Percentiles rank a stretch among this genome's conserved stretches.
These are phyloP conservation scores for Mycena vitilis DNA, from an alignment of 768 basidiomycete species.

Conservation along the genomic window DNA sequence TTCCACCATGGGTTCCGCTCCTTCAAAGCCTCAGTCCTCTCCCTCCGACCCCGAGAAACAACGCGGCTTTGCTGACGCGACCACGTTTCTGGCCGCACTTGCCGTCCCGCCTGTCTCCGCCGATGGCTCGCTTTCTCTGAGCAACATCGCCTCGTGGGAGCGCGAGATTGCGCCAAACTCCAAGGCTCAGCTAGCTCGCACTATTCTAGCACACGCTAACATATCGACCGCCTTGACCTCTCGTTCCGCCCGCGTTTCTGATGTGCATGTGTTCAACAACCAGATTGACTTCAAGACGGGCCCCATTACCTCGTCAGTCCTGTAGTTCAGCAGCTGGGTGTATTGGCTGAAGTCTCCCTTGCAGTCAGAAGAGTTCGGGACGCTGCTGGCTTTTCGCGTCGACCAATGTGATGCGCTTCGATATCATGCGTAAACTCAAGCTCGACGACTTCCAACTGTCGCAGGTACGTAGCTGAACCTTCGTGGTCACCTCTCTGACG, in stretches of 20 bases:
- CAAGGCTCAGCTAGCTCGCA: slow-evolving; percentile 80
- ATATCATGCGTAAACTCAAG: slow-evolving; percentile 86
- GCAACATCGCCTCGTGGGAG: slow-evolving; percentile 79
- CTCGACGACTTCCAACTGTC: slow-evolving; percentile 92
- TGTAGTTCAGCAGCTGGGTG: neutral
- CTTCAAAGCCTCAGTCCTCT: slow-evolving; percentile 23
- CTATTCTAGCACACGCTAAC: slow-evolving; percentile 77
- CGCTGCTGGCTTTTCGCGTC: slow-evolving; percentile 97
- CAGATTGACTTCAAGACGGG: slow-evolving; percentile 68
- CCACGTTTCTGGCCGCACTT: slow-evolving; percentile 47
- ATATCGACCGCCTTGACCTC: slow-evolving; percentile 72
- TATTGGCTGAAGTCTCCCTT: neutral
- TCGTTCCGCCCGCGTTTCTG: slow-evolving; percentile 69
- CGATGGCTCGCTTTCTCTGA: slow-evolving; percentile 70
- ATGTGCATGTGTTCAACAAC: slow-evolving; percentile 86
- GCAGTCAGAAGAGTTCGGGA: slow-evolving; percentile 81
- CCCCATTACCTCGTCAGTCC: slow-evolving; percentile 66
- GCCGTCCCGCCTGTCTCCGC: slow-evolving; percentile 56
- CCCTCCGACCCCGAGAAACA: slow-evolving; percentile 33
- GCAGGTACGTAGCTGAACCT: slow-evolving; percentile 59
- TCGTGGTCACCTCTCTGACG: neutral
- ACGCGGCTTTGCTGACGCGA: slow-evolving; percentile 32
- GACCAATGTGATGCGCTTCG: slow-evolving; percentile 86
- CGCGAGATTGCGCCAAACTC: slow-evolving; percentile 60
- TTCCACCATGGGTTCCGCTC: slow-evolving; percentile 32